Conservation (phyloP, 2,329 filamentous ascomycete species). For the Colletotrichum tanaceti region DNA sequence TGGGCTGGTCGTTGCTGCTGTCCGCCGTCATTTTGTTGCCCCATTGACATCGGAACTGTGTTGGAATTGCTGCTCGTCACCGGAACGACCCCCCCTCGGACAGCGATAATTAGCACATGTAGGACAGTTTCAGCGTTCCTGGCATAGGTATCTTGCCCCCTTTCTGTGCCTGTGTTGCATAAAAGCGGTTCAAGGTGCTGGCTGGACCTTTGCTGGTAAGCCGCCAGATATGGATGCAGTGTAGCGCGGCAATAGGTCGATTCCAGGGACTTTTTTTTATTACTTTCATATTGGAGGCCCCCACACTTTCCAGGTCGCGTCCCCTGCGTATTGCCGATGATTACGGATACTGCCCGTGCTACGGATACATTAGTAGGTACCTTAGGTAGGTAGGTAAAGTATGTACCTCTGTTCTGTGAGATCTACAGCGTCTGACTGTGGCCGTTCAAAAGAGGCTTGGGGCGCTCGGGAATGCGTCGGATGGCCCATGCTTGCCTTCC, state of each 20-base stretch:
- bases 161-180: slow-evolving; percentile 14
- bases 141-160: slow-evolving; percentile 1
- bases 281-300: neutral
- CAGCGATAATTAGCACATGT: neutral
- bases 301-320: slow-evolving; percentile 18
- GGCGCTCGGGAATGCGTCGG: slow-evolving; percentile 8
- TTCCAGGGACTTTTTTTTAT: slow-evolving; percentile 17
- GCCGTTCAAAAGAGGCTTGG: slow-evolving; percentile 22
- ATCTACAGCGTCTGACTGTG: slow-evolving; percentile 24
- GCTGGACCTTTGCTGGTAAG: slow-evolving; percentile 11
- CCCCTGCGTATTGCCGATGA: slow-evolving; percentile 8
- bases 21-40: slow-evolving; percentile 35
- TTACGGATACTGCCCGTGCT: too few species aligned
- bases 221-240: slow-evolving; percentile 16
- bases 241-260: slow-evolving; percentile 21
- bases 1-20: slow-evolving; percentile 1
- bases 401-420: slow-evolving; percentile 21
- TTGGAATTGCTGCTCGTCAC: slow-evolving; percentile 32
- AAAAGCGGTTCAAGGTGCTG: slow-evolving; percentile 14
- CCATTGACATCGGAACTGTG: slow-evolving; percentile 26
- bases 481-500: slow-evolving; percentile 24
- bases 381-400: too few species aligned
- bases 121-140: slow-evolving; percentile 32
- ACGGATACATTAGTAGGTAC: too few species aligned
- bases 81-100: slow-evolving; percentile 16